Percentiles rank a stretch among this genome's conserved stretches.
These are phyloP conservation scores for Ophiostoma perfectum DNA, from an alignment of 2,329 filamentous ascomycete species.

Conservation along the genomic window DNA sequence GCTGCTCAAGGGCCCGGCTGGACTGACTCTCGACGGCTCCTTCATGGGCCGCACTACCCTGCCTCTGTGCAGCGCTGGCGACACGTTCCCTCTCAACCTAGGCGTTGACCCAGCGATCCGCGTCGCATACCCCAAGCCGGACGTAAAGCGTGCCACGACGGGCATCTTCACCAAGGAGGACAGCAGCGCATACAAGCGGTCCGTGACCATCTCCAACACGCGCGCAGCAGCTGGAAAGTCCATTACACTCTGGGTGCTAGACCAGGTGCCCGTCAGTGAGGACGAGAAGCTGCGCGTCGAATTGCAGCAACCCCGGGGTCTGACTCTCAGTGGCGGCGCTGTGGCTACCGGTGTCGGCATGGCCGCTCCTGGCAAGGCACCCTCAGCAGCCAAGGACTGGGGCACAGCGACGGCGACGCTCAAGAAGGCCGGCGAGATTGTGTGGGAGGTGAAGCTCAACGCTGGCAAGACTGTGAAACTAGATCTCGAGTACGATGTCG, in stretches of 20 bases:
- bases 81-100: constrained; percentile 48
- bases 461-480: constrained; percentile 54
- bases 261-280: constrained; percentile 58
- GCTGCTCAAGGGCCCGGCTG: constrained; percentile 49
- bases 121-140: constrained; percentile 52
- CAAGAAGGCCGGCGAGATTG: constrained; percentile 53
- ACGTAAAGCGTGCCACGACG: constrained; percentile 46
- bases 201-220: constrained; percentile 48
- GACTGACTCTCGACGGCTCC: constrained; percentile 57
- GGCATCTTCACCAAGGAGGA: constrained; percentile 52
- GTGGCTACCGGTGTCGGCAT: constrained; percentile 29
- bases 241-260: constrained; percentile 48
- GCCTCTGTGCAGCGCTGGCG: constrained; percentile 51
- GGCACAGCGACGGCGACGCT: constrained; percentile 50
- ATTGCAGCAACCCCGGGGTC: constrained; percentile 44
- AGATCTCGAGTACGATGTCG: constrained; percentile 56
- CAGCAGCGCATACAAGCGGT: constrained; percentile 45
- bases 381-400: constrained; percentile 40
- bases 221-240: constrained; percentile 36
- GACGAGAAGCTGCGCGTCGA: constrained; percentile 53
- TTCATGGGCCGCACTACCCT: constrained; percentile 55
- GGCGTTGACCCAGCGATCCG: constrained; percentile 56
- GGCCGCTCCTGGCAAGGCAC: constrained; percentile 29
- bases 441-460: constrained; percentile 54
- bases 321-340: constrained; percentile 38